Conservation (phyloP, 208 protist species). For the Trypanosoma cruzi region DNA sequence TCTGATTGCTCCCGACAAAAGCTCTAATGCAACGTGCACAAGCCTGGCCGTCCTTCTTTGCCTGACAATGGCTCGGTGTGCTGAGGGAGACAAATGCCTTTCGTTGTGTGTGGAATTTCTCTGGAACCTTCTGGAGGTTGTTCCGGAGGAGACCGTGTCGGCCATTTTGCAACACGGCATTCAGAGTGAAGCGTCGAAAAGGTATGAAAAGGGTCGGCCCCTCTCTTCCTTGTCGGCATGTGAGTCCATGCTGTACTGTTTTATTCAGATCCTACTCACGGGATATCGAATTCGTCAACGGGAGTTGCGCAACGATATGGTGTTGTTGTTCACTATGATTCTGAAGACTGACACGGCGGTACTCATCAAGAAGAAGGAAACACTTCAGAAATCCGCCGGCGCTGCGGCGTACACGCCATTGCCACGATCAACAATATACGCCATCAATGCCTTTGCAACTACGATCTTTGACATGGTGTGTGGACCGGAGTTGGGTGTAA, state of each 20-base stretch:
- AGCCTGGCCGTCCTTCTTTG: conserved; percentile 37
- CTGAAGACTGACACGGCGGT: conserved; percentile 36
- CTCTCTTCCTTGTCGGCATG: conserved; percentile 36
- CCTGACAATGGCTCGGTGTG: conserved; percentile 34
- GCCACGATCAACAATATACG: conserved; percentile 43
- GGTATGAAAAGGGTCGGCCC: conserved; percentile 4
- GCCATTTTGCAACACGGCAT: conserved; percentile 37
- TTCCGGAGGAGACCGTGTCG: conserved; percentile 35
- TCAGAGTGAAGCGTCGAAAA: background rate
- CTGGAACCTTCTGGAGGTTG: conserved; percentile 42
- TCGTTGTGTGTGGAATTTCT: conserved; percentile 60
- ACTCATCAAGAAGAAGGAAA: conserved; percentile 14
- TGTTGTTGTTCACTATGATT: conserved; percentile 47
- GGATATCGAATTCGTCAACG: conserved; percentile 52
- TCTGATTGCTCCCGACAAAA: conserved; percentile 2
- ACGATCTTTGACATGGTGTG: conserved; percentile 76
- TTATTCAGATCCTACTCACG: conserved; percentile 58
- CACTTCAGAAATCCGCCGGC: background rate
- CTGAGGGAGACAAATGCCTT: conserved; percentile 41
- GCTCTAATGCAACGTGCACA: background rate
- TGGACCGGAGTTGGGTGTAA: conserved; percentile 50
- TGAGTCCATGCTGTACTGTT: conserved; percentile 53
- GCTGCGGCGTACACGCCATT: conserved; percentile 12
- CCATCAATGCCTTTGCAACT: conserved; percentile 58
- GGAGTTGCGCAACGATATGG: conserved; percentile 71